phyloP scores from a whole-genome alignment of 2,329 filamentous ascomycete genomes.

The Diaporthe citrichinensis region DNA sequence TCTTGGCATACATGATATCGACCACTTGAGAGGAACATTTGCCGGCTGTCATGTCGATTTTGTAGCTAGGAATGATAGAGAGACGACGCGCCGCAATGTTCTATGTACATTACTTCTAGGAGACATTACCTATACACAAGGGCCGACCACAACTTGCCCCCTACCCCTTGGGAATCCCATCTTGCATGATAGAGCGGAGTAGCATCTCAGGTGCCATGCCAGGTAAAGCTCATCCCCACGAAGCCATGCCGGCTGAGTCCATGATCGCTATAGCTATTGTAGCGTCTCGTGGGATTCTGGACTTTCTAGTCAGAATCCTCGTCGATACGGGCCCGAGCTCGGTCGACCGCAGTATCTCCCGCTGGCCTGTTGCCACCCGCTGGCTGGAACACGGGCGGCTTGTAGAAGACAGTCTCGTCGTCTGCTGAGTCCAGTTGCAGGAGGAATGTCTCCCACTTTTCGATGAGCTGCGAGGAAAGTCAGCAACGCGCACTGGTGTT shows the following conservation, averaged over 20 bases:
- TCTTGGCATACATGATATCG: neutral
- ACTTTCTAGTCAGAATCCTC: slow-evolving; percentile 70
- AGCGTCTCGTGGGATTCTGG: slow-evolving; percentile 38
- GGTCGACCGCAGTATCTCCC: slow-evolving; percentile 72
- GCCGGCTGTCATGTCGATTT: slow-evolving; percentile 20
- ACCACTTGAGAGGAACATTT: neutral
- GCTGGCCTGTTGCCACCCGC: slow-evolving; percentile 58
- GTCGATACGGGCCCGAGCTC: slow-evolving; percentile 70
- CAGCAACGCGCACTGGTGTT: slow-evolving; percentile 44
- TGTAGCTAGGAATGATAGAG: slow-evolving; percentile 61
- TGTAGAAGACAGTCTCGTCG: slow-evolving; percentile 79
- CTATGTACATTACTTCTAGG: slow-evolving; percentile 40
- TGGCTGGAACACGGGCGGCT: slow-evolving; percentile 70
- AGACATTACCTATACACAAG: slow-evolving; percentile 35
- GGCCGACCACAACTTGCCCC: neutral
- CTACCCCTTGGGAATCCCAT: neutral
- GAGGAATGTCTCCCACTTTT: slow-evolving; percentile 98
- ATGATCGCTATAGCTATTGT: slow-evolving; percentile 47
- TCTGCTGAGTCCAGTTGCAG: slow-evolving; percentile 97
- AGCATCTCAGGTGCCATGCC: slow-evolving; percentile 20
- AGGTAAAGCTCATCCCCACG: slow-evolving; percentile 49
- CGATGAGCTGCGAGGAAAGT: slow-evolving; percentile 67
- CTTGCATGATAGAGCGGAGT: neutral
- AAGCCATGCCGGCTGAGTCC: slow-evolving; percentile 37
- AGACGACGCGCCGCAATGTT: slow-evolving; percentile 55